phyloP scores from a whole-genome alignment of 805 yeast genomes.

The Candida pseudoglaebosa region DNA sequence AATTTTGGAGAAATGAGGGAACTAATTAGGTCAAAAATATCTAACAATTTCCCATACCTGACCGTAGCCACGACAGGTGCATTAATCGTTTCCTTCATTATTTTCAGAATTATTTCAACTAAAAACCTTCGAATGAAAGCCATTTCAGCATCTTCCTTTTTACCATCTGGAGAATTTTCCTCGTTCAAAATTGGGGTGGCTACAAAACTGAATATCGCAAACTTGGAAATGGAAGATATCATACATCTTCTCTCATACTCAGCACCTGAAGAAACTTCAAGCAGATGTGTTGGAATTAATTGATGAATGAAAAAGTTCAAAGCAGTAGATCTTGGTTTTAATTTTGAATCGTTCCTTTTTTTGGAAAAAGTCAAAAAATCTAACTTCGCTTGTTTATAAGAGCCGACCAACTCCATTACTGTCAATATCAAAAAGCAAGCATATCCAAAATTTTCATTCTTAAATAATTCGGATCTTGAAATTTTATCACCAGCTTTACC shows the following conservation, averaged over 20 bases:
- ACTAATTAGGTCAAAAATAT: conserved; percentile 48
- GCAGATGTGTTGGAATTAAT: conserved; percentile 54
- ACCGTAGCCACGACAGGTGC: conserved; percentile 28
- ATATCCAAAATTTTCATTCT: conserved; percentile 59
- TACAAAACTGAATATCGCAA: conserved; percentile 59
- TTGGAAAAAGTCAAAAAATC: conserved; percentile 79
- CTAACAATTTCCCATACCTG: conserved; percentile 53
- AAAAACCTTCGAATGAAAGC: conserved; percentile 69
- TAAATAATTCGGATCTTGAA: conserved; percentile 28
- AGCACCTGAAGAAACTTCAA: conserved; percentile 31
- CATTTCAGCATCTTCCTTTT: conserved; percentile 63
- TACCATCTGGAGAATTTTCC: conserved; percentile 40
- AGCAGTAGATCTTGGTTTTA: conserved; percentile 73
- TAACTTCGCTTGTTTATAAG: conserved; percentile 76
- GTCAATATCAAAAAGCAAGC: conserved; percentile 65
- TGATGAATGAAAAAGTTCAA: conserved; percentile 75
- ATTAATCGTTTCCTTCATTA: conserved; percentile 46
- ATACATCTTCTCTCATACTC: conserved; percentile 50
- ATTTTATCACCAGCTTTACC: conserved; percentile 9
- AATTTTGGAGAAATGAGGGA: conserved; percentile 41
- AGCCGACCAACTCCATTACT: conserved; percentile 66
- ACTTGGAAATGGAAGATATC: conserved; percentile 58
- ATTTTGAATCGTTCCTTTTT: conserved; percentile 37
- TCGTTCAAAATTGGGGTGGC: conserved; percentile 54
- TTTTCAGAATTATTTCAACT: conserved; percentile 62